Evolutionary conservation across 2,329 filamentous ascomycete species (phyloP).

Genomic region (Magnaporthiopsis poae): DNA sequence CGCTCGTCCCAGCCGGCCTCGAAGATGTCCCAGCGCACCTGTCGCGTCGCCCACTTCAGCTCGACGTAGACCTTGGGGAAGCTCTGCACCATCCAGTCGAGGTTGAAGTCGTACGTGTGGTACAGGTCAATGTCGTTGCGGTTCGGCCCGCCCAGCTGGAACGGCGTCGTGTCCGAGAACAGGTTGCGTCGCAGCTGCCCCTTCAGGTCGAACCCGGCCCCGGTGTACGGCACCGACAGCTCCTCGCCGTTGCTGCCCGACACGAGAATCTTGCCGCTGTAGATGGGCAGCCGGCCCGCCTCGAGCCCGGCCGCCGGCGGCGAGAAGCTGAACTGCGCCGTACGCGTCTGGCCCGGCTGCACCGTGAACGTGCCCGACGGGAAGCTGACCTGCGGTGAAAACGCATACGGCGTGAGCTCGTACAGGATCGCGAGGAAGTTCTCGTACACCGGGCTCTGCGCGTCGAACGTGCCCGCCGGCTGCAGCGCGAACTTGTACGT

Average conservation of each 20-base stretch:
- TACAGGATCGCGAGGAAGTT: conserved; percentile 10
- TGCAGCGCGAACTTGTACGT: conserved; percentile 23
- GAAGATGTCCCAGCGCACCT: conserved; percentile 22
- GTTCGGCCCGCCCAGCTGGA: conserved; percentile 6
- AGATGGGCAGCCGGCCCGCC: conserved; percentile 21
- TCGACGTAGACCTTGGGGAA: conserved; percentile 20
- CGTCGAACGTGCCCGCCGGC: conserved; percentile 23
- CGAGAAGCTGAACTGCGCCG: conserved; percentile 19
- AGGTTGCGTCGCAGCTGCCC: conserved; percentile 2
- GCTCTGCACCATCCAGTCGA: conserved; percentile 16
- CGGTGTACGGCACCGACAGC: conserved; percentile 23
- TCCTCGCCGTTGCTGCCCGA: conserved; percentile 23
- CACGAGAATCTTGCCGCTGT: conserved; percentile 25
- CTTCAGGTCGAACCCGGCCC: conserved; percentile 10
- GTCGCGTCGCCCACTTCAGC: conserved; percentile 18
- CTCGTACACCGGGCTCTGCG: conserved; percentile 20
- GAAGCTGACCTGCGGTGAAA: conserved; percentile 9
- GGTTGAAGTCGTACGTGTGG: conserved; percentile 15
- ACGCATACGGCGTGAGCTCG: conserved; percentile 17
- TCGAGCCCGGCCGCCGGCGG: conserved; percentile 15
- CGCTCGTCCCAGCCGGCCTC: conserved; percentile 16
- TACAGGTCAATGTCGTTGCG: conserved; percentile 6
- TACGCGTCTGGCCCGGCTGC: conserved; percentile 17
- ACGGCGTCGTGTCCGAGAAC: conserved; percentile 5
- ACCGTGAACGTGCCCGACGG: conserved; percentile 16